A percentile compares a stretch with the other conserved stretches of the same genome.
These are phyloP conservation scores for Hamamelis virginiana DNA, from an alignment of 164 flowering plant genomes.

Conservation along the genomic window DNA sequence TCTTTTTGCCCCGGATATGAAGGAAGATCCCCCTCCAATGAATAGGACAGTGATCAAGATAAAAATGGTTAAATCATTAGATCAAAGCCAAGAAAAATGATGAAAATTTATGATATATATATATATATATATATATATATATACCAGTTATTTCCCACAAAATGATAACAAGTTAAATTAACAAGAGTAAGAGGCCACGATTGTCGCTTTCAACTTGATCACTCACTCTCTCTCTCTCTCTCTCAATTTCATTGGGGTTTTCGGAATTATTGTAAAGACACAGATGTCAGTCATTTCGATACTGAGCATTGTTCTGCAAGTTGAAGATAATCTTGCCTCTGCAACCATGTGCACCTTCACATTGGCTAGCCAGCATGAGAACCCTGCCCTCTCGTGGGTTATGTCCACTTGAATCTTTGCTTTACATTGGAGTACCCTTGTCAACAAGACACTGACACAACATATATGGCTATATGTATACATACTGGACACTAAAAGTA, in stretches of 20 bases:
- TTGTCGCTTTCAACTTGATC: conserved; percentile 4
- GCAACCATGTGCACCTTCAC: conserved; percentile 15
- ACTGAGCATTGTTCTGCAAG: conserved; percentile 8
- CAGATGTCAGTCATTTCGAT: conserved; percentile 18
- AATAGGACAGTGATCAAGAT: conserved; percentile 30
- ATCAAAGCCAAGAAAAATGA: not conserved
- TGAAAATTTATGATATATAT: no score
- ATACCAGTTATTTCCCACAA: conserved; percentile 9
- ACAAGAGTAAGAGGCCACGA: conserved; percentile 8
- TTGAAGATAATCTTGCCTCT: conserved; percentile 13
- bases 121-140: no score
- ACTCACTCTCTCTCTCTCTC: not conserved
- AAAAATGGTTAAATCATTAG: conserved; percentile 14
- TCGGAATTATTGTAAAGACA: conserved; percentile 16
- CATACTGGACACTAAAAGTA: no score
- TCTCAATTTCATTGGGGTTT: conserved; percentile 11
- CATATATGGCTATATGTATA: no score
- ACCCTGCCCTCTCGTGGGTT: conserved; percentile 12
- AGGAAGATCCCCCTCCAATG: conserved; percentile 32
- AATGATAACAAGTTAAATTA: conserved; percentile 6
- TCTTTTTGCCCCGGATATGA: conserved; percentile 38
- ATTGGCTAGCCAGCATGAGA: not conserved
- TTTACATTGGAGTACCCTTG: not conserved
- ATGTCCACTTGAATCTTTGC: not conserved
- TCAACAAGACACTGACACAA: not conserved